Evolutionary conservation across 306 rosid genomes (phyloP), one percentile per base, ranked within the genome.

Genomic region (Astragalus glycyphyllos): DNA sequence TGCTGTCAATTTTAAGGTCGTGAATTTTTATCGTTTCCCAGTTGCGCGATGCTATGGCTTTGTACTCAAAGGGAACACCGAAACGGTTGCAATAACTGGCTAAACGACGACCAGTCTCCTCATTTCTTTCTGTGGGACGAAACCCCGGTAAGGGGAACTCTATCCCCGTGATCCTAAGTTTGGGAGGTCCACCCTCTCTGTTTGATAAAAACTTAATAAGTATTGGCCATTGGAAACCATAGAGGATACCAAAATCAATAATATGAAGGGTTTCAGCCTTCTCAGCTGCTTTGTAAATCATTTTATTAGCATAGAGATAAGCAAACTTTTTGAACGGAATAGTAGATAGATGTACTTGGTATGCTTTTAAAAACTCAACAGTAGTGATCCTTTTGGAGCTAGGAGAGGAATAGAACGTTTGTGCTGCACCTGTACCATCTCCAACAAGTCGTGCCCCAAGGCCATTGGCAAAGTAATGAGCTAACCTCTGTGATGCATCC

Each of bases 141-240:
- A 91, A 91, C 9, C 97, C 96, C 0, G 80, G 81, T 70, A 73
- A 84, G 7, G 97, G 97, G 72, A 76, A 11, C 44, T 91, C 97
- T 75, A 91, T 87, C 74, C 91, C 97, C 0, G 97, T 91, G 76
- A 92, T 84, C 67, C 88, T 88, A 12, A 92, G 72, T 56, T 84
- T 92, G 37, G 93, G 97, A 49, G 94, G 91, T n/a, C 96, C 94
- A 13, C 87, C 91, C 0, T 69, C 17, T 58, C 93, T 82, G 45
- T 45, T 49, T n/a, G 93, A 85, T 17, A 92, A 86, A 64, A 70
- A 53, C 26, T 84, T 81, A 6, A 89, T 87, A 45, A 92, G 86
- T 11, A 80, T 75, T 20, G 97, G 97, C 96, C 96, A 91, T 15
- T 87, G 97, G 68, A 89, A 91, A 53, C 97, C 97, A 68, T 89